A percentile compares a stretch with the other conserved stretches of the same genome.
These are phyloP conservation scores for Gamarada debralockiae DNA, from an alignment of 495 filamentous ascomycete species.

Conservation along the genomic window DNA sequence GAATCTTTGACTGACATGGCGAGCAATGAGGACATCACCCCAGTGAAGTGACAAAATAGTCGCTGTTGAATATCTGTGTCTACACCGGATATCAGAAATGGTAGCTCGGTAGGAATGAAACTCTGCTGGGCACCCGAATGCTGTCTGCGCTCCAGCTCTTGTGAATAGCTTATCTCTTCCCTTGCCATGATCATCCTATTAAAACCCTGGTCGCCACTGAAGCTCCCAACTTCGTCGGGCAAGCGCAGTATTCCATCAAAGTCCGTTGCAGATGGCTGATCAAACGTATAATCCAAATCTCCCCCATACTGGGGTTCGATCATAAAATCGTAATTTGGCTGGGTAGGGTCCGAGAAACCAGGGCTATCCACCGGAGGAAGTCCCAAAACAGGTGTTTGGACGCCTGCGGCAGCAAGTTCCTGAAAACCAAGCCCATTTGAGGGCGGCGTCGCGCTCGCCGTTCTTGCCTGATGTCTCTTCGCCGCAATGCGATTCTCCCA, in stretches of 20 bases:
- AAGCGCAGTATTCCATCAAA: no score
- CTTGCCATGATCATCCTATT: not conserved
- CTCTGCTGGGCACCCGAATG: not conserved
- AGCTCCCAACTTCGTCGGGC: not conserved
- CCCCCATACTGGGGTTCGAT: not conserved
- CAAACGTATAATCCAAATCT: not conserved
- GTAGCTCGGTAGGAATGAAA: not conserved
- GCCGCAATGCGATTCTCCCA: not conserved
- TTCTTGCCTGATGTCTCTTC: not conserved
- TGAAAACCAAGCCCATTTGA: not conserved
- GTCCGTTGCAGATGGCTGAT: not conserved
- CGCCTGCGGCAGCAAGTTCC: not conserved
- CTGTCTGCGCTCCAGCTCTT: not conserved
- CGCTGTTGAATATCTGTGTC: slow-evolving; percentile 1
- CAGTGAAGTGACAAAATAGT: slow-evolving; percentile 14
- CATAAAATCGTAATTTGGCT: not conserved
- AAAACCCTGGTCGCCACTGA: not conserved
- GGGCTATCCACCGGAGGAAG: not conserved
- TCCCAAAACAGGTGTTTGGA: not conserved
- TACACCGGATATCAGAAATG: slow-evolving; percentile 8
- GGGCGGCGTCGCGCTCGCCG: no score
- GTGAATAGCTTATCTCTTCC: not conserved
- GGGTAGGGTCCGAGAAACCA: not conserved
- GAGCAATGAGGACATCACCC: slow-evolving; percentile 4
- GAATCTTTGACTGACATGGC: slow-evolving; percentile 4